phyloP scores from a whole-genome alignment of 2,329 filamentous ascomycete species.

The Beauveria medogensis region DNA sequence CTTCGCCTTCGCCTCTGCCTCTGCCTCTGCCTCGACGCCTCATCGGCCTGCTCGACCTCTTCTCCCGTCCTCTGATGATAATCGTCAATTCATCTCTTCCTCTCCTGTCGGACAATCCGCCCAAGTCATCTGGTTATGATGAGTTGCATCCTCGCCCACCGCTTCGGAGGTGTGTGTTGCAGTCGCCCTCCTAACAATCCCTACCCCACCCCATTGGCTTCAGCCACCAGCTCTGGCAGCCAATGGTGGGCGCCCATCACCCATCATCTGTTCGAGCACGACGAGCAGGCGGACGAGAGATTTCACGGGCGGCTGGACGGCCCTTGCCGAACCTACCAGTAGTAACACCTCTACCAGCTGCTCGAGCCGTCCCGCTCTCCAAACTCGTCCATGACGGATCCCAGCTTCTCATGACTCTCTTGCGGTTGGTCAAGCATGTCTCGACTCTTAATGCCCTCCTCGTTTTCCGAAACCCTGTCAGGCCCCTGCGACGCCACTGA shows the following conservation, averaged over 20 bases:
- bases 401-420: neutral
- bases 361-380: constrained; percentile 4
- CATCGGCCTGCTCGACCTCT: neutral
- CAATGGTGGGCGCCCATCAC: neutral
- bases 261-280: neutral
- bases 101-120: neutral
- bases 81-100: neutral
- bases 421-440: neutral
- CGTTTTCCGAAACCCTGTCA: constrained; percentile 3
- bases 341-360: no score
- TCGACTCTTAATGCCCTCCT: neutral
- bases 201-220: neutral
- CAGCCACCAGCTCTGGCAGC: neutral
- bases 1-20: neutral
- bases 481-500: neutral
- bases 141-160: neutral
- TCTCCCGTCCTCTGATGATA: neutral
- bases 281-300: neutral
- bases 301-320: neutral
- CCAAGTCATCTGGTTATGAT: neutral
- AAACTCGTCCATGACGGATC: neutral
- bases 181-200: constrained; percentile 3
- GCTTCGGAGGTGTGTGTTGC: neutral
- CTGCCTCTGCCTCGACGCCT: neutral
- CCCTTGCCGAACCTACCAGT: neutral